A percentile compares a stretch with the other conserved stretches of the same genome.
phyloP scores from a whole-genome alignment of 495 filamentous ascomycete genomes.

The Neurospora terricola region DNA sequence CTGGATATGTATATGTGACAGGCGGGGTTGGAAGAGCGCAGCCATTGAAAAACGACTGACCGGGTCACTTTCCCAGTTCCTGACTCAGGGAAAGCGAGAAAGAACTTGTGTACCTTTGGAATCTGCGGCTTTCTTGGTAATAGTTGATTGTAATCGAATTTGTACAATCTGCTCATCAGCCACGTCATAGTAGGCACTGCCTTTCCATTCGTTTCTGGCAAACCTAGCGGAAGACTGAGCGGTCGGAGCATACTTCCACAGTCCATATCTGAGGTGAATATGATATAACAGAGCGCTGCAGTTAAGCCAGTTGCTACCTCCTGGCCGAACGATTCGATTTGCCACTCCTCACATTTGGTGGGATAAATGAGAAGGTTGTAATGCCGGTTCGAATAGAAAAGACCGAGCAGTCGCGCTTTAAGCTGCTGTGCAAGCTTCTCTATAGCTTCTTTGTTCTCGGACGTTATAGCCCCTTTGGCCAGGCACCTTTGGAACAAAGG shows the following conservation, averaged over 20 bases:
- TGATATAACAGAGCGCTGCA: conserved; percentile 22
- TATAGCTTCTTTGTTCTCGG: conserved; percentile 11
- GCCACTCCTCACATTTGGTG: conserved; percentile 29
- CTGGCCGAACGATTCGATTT: conserved; percentile 8
- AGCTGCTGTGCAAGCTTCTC: conserved; percentile 23
- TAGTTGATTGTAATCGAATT: conserved; percentile 16
- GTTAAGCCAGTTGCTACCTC: conserved; percentile 13
- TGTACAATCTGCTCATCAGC: conserved; percentile 17
- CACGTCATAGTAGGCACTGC: background rate
- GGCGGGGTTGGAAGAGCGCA: conserved; percentile 15
- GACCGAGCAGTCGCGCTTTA: conserved; percentile 18
- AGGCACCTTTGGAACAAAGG: conserved; percentile 4
- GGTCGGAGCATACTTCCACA: conserved; percentile 14
- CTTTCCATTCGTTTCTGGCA: background rate
- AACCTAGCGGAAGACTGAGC: background rate
- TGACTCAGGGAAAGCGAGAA: conserved; percentile 19
- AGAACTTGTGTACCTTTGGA: conserved; percentile 12
- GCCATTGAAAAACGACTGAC: conserved; percentile 17
- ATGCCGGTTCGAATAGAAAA: conserved; percentile 17
- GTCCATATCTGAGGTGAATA: conserved; percentile 20
- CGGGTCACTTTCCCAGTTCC: background rate
- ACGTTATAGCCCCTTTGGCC: conserved; percentile 10
- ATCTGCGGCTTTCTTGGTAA: conserved; percentile 8
- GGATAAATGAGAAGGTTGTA: conserved; percentile 34
- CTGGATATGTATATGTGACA: conserved; percentile 18